phyloP scores from a whole-genome alignment of 306 rosid species.

The Acacia confusa region DNA sequence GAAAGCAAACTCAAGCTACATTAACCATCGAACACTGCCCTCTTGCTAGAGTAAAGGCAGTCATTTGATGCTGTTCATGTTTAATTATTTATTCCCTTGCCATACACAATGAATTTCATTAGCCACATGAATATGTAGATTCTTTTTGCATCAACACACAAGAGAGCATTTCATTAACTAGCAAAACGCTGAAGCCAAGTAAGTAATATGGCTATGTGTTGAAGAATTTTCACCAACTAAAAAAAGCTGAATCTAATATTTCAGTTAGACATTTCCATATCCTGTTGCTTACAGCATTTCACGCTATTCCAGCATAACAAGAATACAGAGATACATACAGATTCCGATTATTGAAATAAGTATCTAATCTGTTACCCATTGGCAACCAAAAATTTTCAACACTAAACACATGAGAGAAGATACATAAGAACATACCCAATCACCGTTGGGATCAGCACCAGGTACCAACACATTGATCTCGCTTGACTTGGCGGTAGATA shows the following conservation, averaged over 20 bases:
- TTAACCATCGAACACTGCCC: not conserved
- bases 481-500: conserved; percentile 95
- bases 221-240: not conserved
- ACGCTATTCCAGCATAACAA: not conserved
- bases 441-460: conserved; percentile 66
- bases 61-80: not conserved
- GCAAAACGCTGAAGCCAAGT: not conserved
- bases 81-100: not conserved
- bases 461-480: conserved; percentile 96
- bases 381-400: conserved; percentile 9
- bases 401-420: conserved; percentile 10
- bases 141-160: not conserved
- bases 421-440: conserved; percentile 70
- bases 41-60: not conserved
- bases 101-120: not conserved
- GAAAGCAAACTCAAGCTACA: not conserved
- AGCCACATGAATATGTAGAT: not conserved
- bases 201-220: not conserved
- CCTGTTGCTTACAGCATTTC: not conserved
- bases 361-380: not conserved
- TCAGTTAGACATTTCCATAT: not conserved
- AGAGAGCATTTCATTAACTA: not conserved
- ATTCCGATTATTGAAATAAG: not conserved
- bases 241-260: not conserved
- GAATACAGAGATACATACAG: not conserved